Evolutionary conservation across 2,329 filamentous ascomycete genomes (phyloP), one percentile per base, ranked within the genome.

Genomic region (Hypoxylon sp.): DNA sequence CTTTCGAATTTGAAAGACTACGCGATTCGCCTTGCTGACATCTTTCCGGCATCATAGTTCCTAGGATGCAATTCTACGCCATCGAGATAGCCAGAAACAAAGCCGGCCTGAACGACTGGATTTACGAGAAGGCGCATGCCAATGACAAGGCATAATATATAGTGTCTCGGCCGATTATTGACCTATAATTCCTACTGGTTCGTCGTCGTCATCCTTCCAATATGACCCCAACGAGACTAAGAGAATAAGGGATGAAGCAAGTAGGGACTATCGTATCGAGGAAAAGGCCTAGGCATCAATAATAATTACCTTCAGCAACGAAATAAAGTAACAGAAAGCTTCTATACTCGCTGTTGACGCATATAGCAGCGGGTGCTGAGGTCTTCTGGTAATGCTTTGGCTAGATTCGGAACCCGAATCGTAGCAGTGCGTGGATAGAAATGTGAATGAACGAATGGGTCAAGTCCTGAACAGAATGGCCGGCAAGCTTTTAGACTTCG

Each of bases 61-160:
- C 80, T 31, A 76, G 91, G 66, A 94, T 94, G 91, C 91, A 94
- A 77, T 94, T 94, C 79, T 94, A 94, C 76, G 92, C 92, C 35
- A 84, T 94, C 68, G 92, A 94, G 78, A 92, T 91, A 72, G 86
- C 87, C 55, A 90, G 93, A 86, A 99, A 99, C 82, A 91, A 91
- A 67, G 88, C 88, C 59, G 95, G 95, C 29, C 83, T 98, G 65
- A 99, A 99, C 78, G 96, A 99, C 81, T 99, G 96, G 96, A 90
- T 99, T 70, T 96, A 95, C 81, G 94, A 98, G 82, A 87, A 93
- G 79, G 88, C 91, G 1, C 90, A 95, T 76, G 85, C 86, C 62
- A 84, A 87, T 73, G 87, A 87, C 79, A 80, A 81, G 73, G 77
- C 77, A 70, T 65, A 59, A 50, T 47, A 24, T 3, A 29, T 24